Conservation (phyloP, 2,329 filamentous ascomycete species). For the Trichoderma oligosporum region DNA sequence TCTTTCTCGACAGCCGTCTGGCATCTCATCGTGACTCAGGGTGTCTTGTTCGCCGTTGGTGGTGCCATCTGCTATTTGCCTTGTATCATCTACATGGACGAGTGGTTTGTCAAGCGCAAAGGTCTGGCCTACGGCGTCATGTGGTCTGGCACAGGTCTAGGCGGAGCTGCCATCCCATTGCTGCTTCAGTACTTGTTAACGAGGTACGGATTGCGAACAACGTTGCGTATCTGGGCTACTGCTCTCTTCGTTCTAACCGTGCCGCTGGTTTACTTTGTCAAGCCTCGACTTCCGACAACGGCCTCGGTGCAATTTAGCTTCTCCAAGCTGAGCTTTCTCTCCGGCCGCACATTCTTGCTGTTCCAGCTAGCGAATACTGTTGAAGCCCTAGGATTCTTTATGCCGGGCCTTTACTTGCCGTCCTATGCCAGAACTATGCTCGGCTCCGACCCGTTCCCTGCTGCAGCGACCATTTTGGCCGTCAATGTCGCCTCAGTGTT, state of each 20-base stretch:
- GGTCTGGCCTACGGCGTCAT: conserved; percentile 57
- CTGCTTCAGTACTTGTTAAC: conserved; percentile 44
- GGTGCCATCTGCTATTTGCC: conserved; percentile 49
- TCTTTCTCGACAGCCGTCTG: conserved; percentile 47
- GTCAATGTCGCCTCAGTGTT: conserved; percentile 55
- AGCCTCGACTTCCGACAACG: conserved; percentile 44
- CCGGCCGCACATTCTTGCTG: conserved; percentile 49
- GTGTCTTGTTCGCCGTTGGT: conserved; percentile 53
- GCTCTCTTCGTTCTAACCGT: conserved; percentile 45
- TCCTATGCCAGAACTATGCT: conserved; percentile 48
- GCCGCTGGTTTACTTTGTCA: conserved; percentile 51
- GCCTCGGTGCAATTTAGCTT: conserved; percentile 28
- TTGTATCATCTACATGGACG: conserved; percentile 51
- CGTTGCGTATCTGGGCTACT: conserved; percentile 46
- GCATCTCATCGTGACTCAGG: conserved; percentile 54
- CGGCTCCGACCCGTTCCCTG: conserved; percentile 41
- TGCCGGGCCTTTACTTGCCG: conserved; percentile 57
- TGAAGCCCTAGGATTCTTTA: conserved; percentile 55
- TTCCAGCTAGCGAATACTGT: conserved; percentile 53
- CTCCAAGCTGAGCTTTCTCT: conserved; percentile 44
- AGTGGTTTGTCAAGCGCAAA: conserved; percentile 52
- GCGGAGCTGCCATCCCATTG: conserved; percentile 45
- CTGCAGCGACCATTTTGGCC: conserved; percentile 50
- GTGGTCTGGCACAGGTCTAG: conserved; percentile 45
- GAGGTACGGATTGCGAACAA: conserved; percentile 40